These are phyloP conservation scores for Scheffersomyces illinoinensis DNA, from an alignment of 1,139 yeast genomes.

Conservation along the genomic window DNA sequence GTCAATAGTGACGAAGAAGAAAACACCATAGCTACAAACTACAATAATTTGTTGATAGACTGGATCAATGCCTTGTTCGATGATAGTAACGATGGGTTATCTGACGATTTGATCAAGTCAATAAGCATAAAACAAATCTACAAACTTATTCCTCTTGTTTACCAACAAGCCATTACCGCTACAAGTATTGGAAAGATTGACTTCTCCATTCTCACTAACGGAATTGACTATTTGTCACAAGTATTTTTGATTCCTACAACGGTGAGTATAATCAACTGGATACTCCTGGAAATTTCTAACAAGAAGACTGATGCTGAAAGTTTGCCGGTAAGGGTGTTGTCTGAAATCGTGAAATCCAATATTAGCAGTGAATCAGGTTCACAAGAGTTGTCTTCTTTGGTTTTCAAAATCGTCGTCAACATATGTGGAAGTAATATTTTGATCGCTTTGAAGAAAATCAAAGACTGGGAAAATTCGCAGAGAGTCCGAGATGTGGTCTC, in stretches of 20 bases:
- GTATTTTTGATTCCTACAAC: conserved; percentile 43
- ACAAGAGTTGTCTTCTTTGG: conserved; percentile 18
- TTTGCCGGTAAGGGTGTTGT: conserved; percentile 17
- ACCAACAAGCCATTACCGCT: conserved; percentile 72
- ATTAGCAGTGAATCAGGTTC: conserved; percentile 5
- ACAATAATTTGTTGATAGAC: conserved; percentile 55
- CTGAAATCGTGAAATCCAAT: conserved; percentile 26
- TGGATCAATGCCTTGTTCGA: conserved; percentile 86
- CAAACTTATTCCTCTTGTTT: conserved; percentile 67
- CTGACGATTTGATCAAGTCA: conserved; percentile 75
- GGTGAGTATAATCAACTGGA: conserved; percentile 37
- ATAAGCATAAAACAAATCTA: conserved; percentile 70
- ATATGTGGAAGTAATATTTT: conserved; percentile 22
- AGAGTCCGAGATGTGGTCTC: conserved; percentile 16
- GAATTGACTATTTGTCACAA: conserved; percentile 48
- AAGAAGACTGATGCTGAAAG: conserved; percentile 8
- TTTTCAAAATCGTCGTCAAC: conserved; percentile 26
- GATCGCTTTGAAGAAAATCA: conserved; percentile 14
- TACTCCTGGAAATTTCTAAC: conserved; percentile 11
- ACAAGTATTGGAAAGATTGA: conserved; percentile 52
- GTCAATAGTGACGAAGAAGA: conserved; percentile 26
- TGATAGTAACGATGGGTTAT: conserved; percentile 70
- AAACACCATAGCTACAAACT: conserved; percentile 32
- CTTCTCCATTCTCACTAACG: conserved; percentile 34
- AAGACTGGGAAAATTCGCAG: conserved; percentile 15